Evolutionary conservation across 306 rosid species (phyloP).

Genomic region (Vigna nakashimae): DNA sequence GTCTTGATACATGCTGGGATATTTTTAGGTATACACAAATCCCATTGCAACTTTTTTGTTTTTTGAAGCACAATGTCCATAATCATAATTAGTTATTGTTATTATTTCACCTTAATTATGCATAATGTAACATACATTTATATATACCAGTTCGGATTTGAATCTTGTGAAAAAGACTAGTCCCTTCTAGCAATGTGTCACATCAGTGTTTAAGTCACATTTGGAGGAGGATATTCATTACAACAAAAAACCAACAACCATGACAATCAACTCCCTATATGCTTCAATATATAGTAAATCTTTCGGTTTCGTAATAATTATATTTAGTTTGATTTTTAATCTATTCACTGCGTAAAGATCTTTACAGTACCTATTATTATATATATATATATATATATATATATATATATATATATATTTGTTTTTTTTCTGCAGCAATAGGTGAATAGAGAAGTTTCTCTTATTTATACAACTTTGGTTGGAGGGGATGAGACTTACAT

Average conservation of each 20-base stretch:
- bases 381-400: too few relatives aligned
- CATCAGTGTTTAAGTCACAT: background rate
- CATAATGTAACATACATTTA: background rate
- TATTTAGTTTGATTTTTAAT: background rate
- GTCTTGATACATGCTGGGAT: constrained; percentile 83
- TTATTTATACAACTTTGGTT: background rate
- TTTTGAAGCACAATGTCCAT: background rate
- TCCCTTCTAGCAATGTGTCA: too few relatives aligned
- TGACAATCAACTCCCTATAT: background rate
- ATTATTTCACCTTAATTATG: background rate
- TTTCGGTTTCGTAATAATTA: background rate
- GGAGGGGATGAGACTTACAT: background rate
- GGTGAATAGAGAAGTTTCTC: background rate
- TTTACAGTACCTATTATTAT: background rate
- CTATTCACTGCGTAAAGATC: too few relatives aligned
- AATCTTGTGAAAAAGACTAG: too few relatives aligned
- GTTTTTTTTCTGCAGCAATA: background rate
- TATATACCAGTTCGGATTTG: background rate
- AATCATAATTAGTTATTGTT: background rate
- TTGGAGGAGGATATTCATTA: too few relatives aligned
- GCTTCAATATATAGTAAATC: background rate
- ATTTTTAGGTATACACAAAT: constrained; percentile 60
- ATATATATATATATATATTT: too few relatives aligned
- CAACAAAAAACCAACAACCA: background rate
- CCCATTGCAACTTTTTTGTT: background rate